phyloP scores from a whole-genome alignment of 2,329 filamentous ascomycete species.

The Hortaea sp. region DNA sequence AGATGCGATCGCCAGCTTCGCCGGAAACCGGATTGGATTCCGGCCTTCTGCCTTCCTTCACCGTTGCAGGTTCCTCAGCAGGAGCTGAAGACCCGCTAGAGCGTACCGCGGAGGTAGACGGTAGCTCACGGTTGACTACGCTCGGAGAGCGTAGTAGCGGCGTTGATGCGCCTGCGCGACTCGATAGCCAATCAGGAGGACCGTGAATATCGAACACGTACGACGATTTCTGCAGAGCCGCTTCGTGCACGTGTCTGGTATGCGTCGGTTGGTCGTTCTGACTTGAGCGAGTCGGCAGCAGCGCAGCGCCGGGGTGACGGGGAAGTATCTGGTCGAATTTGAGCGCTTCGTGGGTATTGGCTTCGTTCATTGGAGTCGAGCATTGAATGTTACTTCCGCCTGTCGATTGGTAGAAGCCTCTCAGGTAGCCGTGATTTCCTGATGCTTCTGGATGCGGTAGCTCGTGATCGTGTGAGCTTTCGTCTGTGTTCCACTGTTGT shows the following conservation, averaged over 20 bases:
- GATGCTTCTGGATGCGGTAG: background rate
- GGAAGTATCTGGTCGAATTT: background rate
- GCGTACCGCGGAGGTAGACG: conserved; percentile 18
- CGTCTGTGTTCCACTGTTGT: background rate
- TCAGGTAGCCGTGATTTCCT: background rate
- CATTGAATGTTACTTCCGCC: conserved; percentile 3
- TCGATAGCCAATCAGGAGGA: background rate
- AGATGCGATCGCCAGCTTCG: conserved; percentile 9
- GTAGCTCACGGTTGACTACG: conserved; percentile 4
- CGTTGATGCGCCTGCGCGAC: background rate
- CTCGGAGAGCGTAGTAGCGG: background rate
- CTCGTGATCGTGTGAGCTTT: background rate
- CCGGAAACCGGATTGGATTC: conserved; percentile 8
- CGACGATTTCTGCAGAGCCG: conserved; percentile 1
- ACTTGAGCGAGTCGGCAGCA: background rate
- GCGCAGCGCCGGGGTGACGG: background rate
- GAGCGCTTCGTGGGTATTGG: background rate
- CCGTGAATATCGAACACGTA: background rate
- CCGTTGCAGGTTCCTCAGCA: background rate
- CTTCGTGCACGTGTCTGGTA: conserved; percentile 11
- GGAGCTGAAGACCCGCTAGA: conserved; percentile 5
- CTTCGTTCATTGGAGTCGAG: background rate
- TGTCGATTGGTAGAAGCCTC: background rate
- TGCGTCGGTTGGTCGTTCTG: conserved; percentile 8
- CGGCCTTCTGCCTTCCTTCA: conserved; percentile 8